phyloP scores from a whole-genome alignment of 306 rosid species.

The Ormosia semicastrata region DNA sequence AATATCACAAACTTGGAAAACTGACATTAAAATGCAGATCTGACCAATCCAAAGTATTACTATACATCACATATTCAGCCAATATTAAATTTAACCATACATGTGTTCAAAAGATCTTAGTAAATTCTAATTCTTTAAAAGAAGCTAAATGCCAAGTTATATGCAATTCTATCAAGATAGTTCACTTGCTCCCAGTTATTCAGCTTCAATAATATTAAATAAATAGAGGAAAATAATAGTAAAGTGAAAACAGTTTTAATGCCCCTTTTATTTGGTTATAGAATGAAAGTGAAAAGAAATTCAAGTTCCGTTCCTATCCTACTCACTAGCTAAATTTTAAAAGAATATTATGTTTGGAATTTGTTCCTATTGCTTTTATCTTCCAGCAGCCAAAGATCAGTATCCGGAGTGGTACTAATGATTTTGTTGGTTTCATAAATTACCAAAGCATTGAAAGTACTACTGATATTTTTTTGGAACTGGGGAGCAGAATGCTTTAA shows the following conservation, averaged over 20 bases:
- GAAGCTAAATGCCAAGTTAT: neutral
- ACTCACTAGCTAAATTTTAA: neutral
- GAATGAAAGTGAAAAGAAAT: neutral
- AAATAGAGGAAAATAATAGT: neutral
- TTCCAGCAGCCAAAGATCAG: constrained; percentile 2
- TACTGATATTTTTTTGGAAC: neutral
- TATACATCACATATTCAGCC: neutral
- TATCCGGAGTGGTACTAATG: neutral
- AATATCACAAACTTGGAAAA: neutral
- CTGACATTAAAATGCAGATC: neutral
- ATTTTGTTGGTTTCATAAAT: neutral
- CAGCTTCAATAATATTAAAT: neutral
- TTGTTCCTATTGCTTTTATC: neutral
- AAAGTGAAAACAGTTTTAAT: neutral
- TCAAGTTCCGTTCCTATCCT: neutral
- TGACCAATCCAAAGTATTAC: neutral
- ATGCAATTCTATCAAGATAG: neutral
- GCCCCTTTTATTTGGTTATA: neutral
- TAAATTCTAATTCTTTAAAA: neutral
- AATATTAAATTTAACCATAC: constrained; percentile 1
- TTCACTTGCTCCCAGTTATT: neutral
- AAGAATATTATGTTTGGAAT: neutral
- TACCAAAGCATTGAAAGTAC: neutral
- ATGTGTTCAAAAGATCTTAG: neutral
- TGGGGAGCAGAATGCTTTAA: neutral